Conservation (phyloP, 2,329 filamentous ascomycete species). For the Amphichorda felina region DNA sequence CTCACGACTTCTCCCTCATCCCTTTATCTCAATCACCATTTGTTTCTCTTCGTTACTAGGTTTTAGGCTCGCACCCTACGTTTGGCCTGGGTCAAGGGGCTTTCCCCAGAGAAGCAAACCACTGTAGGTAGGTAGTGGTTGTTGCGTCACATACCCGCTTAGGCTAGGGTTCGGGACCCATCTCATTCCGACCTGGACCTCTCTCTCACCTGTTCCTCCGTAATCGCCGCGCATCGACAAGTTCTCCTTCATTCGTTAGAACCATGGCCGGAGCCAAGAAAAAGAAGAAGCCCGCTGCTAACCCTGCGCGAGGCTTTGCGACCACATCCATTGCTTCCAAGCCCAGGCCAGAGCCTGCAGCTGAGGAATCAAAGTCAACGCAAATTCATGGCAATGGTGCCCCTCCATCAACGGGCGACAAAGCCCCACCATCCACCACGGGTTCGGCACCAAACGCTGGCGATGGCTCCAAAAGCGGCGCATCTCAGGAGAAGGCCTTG, state of each 20-base stretch:
- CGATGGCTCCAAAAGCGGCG: neutral
- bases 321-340: constrained; percentile 89
- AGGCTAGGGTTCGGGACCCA: neutral
- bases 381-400: constrained; percentile 9
- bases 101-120: too few species aligned
- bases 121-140: too few species aligned
- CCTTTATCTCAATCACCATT: too few species aligned
- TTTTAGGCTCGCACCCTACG: too few species aligned
- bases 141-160: neutral
- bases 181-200: too few species aligned
- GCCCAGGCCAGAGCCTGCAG: constrained; percentile 47
- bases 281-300: constrained; percentile 82
- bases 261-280: constrained; percentile 64
- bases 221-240: too few species aligned
- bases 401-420: constrained; percentile 14
- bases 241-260: neutral
- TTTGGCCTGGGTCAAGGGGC: too few species aligned
- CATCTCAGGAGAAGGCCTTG: constrained; percentile 20
- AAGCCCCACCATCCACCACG: constrained; percentile 13
- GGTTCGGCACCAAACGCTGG: constrained; percentile 2
- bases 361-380: neutral
- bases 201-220: too few species aligned
- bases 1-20: too few species aligned
- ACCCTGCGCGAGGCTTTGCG: constrained; percentile 84
- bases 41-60: too few species aligned